These are phyloP conservation scores for Jacaranda copaia DNA, from an alignment of 257 asterid genomes.

Conservation along the genomic window DNA sequence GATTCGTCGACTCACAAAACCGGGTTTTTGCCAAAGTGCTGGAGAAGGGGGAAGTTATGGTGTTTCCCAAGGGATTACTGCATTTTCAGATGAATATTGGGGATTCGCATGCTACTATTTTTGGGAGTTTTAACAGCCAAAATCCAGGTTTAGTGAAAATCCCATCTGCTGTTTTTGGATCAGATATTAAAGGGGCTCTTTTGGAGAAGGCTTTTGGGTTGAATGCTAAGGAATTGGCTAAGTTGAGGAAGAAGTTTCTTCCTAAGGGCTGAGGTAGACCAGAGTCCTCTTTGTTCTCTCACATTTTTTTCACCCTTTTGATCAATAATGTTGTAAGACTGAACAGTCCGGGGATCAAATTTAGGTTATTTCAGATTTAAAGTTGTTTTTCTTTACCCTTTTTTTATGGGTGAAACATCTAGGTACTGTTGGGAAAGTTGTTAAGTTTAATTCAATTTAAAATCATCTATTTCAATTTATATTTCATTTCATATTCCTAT, in stretches of 20 bases:
- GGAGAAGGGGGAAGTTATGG: conserved; percentile 86
- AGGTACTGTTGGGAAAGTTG: background rate
- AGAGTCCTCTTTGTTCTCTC: background rate
- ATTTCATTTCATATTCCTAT: no score
- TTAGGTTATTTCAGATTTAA: background rate
- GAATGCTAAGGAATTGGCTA: conserved; percentile 62
- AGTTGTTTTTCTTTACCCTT: background rate
- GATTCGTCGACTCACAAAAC: conserved; percentile 73
- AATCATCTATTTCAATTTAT: no score
- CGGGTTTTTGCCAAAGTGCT: conserved; percentile 67
- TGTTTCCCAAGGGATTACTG: conserved; percentile 73
- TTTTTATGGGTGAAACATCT: background rate
- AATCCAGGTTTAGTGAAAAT: conserved; percentile 78
- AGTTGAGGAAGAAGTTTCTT: conserved; percentile 62
- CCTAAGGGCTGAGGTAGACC: conserved; percentile 37
- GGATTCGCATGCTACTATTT: conserved; percentile 55
- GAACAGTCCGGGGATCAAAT: background rate
- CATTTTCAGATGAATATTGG: conserved; percentile 88
- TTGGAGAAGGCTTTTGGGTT: conserved; percentile 78
- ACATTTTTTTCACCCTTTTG: background rate
- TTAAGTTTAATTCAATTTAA: background rate
- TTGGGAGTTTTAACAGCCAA: conserved; percentile 79
- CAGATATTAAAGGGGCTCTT: conserved; percentile 61
- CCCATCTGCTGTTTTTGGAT: conserved; percentile 73
- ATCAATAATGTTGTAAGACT: background rate